These are phyloP conservation scores for Heterobasidion irregulare DNA, from an alignment of 1,284 basidiomycete genomes.

Conservation along the genomic window DNA sequence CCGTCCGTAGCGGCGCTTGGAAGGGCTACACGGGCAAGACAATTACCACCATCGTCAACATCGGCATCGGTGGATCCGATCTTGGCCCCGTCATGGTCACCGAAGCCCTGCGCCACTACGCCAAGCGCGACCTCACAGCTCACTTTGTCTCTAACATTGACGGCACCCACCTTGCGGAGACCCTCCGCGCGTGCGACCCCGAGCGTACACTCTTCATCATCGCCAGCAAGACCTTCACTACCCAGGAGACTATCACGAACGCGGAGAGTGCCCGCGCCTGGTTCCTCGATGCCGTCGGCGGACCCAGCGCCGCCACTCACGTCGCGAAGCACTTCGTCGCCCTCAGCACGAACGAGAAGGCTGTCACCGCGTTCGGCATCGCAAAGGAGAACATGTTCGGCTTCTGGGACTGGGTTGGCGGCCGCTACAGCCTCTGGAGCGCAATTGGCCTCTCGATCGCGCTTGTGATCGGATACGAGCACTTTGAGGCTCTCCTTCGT, in stretches of 20 bases:
- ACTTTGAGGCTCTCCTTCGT: conserved; percentile 85
- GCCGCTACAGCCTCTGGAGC: conserved; percentile 97
- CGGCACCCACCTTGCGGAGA: conserved; percentile 95
- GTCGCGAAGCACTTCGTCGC: conserved; percentile 99
- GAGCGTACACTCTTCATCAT: conserved; percentile 97
- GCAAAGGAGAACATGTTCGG: conserved; percentile 94
- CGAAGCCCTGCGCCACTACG: conserved; percentile 92
- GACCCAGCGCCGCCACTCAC: conserved; percentile 70
- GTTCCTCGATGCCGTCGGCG: conserved; percentile 74
- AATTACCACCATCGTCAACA: conserved; percentile 95
- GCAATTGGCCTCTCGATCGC: conserved; percentile 96
- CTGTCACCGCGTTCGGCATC: conserved; percentile 95
- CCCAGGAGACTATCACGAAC: conserved; percentile 99
- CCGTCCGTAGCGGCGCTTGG: conserved; percentile 82
- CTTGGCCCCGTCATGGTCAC: conserved; percentile 98
- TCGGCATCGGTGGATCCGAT: conserved; percentile 97
- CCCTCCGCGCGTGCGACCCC: conserved; percentile 74
- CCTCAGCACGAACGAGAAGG: conserved; percentile 92
- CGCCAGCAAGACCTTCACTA: conserved; percentile 98
- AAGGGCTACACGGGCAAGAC: conserved; percentile 96
- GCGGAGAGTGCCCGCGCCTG: conserved; percentile 90
- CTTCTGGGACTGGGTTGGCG: conserved; percentile 99
- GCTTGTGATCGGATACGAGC: conserved; percentile 87
- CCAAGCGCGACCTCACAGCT: conserved; percentile 80
- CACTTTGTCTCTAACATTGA: conserved; percentile 99